Evolutionary conservation across 108 stramenopile species (phyloP), one percentile per base, ranked within the genome.

Genomic region (Cyclotella atomus): DNA sequence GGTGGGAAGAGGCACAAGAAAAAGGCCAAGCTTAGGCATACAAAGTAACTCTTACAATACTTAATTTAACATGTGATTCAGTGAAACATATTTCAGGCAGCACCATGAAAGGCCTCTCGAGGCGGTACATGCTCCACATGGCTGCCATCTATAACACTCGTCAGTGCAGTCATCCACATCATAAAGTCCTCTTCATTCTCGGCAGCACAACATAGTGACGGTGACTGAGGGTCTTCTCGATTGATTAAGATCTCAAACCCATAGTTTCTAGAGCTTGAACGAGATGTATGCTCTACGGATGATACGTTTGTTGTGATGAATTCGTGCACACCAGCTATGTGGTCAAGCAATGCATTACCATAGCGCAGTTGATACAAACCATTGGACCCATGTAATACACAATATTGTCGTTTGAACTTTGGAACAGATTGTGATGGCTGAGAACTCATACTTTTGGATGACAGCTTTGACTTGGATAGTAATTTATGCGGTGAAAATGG

Each of bases 201-300:
- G 0, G 79, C 79, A 55, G 67, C 79, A 38, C 79, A 81, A 28
- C 79, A 81, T 10, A 81, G 60, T 16, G 68, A 63, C 0, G 79
- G 79, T 47, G 79, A 52, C 57, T 73, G 68, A 1, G 0, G 19
- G 52, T 60, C 61, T 10, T 59, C 34, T 7, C 72, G 36, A 65
- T 81, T 81, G 3, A 80, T 73, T 56, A 68, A 36, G n/a, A 80
- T 80, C 69, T 80, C 79, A 73, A 80, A 80, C 33, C 79, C 79
- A 46, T 46, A 71, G 2, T 52, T 44, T 54, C 38, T 62, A 9
- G 21, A 30, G 10, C 65, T 59, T 44, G 79, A 81, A 16, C 71
- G 66, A 36, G 60, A 44, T 21, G 79, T 81, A 46, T 81, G 79
- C 20, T 81, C 79, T 64, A 73, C 59, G 21, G 52, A 55, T 30